These are phyloP conservation scores for Edaphochlamys debaryana DNA, from an alignment of 139 green algal genomes.

Conservation along the genomic window DNA sequence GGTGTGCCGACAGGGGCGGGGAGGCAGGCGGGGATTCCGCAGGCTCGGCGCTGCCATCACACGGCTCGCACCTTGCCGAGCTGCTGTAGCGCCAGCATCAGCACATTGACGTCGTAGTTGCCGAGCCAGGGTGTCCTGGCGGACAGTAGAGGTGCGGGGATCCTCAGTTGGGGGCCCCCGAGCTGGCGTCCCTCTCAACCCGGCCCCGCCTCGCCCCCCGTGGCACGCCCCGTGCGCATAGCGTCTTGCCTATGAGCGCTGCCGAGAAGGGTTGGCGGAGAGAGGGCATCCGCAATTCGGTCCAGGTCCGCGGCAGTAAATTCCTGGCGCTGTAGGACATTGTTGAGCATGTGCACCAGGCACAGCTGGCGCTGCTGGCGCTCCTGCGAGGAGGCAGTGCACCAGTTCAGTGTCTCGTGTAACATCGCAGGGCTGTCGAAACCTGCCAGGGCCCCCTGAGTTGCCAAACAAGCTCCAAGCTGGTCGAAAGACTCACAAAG, in stretches of 20 bases:
- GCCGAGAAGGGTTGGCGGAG: not conserved
- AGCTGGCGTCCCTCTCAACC: too few species aligned
- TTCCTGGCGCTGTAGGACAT: slow-evolving; percentile 50
- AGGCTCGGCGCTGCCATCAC: not conserved
- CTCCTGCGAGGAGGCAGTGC: slow-evolving; percentile 63
- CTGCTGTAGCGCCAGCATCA: slow-evolving; percentile 52
- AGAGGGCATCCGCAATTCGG: slow-evolving; percentile 41
- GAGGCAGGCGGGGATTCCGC: not conserved
- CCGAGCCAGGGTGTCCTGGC: slow-evolving; percentile 48
- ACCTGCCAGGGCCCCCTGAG: too few species aligned
- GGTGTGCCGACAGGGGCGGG: too few species aligned
- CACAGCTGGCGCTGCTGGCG: slow-evolving; percentile 60
- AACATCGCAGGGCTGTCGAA: too few species aligned
- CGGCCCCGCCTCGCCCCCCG: too few species aligned
- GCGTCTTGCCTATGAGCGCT: slow-evolving; percentile 20
- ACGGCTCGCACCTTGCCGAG: slow-evolving; percentile 22
- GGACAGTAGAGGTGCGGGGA: too few species aligned
- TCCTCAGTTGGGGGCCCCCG: too few species aligned
- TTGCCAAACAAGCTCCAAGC: too few species aligned
- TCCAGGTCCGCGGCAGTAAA: slow-evolving; percentile 39
- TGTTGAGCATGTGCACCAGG: slow-evolving; percentile 65
- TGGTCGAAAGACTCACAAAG: too few species aligned
- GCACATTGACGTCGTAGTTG: slow-evolving; percentile 64
- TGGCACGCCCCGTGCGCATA: too few species aligned
- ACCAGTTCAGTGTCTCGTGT: too few species aligned